These are phyloP conservation scores for Raphanus sativus DNA, from an alignment of 345 rosid genomes.

Conservation along the genomic window DNA sequence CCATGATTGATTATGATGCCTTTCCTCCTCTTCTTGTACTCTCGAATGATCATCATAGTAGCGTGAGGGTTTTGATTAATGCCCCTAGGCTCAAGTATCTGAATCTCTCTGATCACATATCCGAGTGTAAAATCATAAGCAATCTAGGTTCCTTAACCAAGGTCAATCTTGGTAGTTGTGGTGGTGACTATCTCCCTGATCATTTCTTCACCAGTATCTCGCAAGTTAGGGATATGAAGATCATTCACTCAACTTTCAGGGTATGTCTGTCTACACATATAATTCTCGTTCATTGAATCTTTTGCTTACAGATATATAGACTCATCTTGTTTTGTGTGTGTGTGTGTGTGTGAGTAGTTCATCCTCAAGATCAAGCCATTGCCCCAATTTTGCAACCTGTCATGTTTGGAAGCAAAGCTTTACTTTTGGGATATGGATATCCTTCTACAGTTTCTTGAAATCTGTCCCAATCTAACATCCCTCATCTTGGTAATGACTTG, in stretches of 20 bases:
- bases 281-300: too few species aligned
- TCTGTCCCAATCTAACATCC: not conserved
- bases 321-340: too few species aligned
- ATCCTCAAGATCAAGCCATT: not conserved
- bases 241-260: not conserved
- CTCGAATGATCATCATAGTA: not conserved
- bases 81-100: not conserved
- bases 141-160: not conserved
- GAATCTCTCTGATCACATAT: not conserved
- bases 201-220: not conserved
- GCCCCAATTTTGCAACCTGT: not conserved
- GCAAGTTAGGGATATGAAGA: not conserved
- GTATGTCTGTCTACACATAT: too few species aligned
- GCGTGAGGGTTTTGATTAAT: not conserved
- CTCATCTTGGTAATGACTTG: not conserved
- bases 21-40: too few species aligned
- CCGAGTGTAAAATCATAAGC: not conserved
- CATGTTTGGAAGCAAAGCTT: not conserved
- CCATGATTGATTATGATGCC: too few species aligned
- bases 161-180: not conserved
- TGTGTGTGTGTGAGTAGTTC: not conserved
- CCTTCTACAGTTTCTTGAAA: not conserved
- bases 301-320: too few species aligned
- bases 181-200: too few species aligned
- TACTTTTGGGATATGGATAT: too few species aligned